These are phyloP conservation scores for Spathaspora girioi DNA, from an alignment of 805 yeast species.

Conservation along the genomic window DNA sequence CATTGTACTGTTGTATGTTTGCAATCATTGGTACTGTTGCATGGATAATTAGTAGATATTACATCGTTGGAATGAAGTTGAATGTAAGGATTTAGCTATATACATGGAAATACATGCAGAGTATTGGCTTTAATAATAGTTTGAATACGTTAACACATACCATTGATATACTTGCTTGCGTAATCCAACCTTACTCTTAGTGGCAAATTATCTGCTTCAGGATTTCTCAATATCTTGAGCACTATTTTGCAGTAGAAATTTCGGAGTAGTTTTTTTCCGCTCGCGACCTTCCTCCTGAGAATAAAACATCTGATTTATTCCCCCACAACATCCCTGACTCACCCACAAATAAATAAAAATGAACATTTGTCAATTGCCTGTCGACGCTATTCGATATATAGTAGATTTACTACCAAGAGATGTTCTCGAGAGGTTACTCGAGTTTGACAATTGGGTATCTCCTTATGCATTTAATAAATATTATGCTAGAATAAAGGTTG, in stretches of 20 bases:
- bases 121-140: no score
- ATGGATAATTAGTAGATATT: constrained; percentile 29
- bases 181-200: no score
- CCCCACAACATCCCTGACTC: neutral
- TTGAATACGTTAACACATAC: no score
- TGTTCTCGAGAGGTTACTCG: neutral
- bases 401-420: neutral
- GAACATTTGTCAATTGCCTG: neutral
- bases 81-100: constrained; percentile 14
- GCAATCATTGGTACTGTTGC: constrained; percentile 20
- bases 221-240: no score
- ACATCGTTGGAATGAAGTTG: constrained; percentile 24
- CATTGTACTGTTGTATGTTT: constrained; percentile 29
- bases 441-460: neutral
- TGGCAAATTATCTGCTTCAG: no score
- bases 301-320: neutral
- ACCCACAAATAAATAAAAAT: neutral
- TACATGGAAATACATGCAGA: no score
- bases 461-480: neutral
- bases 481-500: neutral
- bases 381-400: neutral
- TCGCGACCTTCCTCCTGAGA: neutral
- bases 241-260: no score
- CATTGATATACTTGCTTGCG: no score
- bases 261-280: no score